Conservation (phyloP, 192 early-diverging fungal genomes). For the Jimgerdemannia lactiflua region DNA sequence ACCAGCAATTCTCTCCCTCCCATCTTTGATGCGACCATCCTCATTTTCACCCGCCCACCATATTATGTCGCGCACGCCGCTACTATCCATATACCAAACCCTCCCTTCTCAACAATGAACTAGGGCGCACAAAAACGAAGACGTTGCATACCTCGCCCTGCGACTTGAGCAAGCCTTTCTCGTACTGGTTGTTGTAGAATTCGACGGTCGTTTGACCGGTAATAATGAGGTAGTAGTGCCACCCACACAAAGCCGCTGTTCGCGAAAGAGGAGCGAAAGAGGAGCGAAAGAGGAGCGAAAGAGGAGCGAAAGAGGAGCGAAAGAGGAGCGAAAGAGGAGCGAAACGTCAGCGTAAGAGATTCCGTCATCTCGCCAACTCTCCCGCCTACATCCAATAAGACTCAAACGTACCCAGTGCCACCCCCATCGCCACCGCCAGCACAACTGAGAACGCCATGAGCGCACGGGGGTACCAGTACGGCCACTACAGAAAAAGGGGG, state of each 20-base stretch:
- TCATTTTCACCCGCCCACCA: too few relatives aligned
- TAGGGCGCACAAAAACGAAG: too few relatives aligned
- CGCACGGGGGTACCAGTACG: slow-evolving; percentile 49
- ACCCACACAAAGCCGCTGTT: slow-evolving; percentile 39
- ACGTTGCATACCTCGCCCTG: slow-evolving; percentile 39
- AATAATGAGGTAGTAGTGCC: slow-evolving; percentile 56
- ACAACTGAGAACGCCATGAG: slow-evolving; percentile 47
- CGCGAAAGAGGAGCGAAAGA: slow-evolving; percentile 8
- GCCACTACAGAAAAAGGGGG: slow-evolving; percentile 24
- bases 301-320: slow-evolving; percentile 10
- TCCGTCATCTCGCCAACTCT: not conserved
- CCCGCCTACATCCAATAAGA: too few relatives aligned
- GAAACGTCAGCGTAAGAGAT: not conserved
- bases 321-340: not conserved
- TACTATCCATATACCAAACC: too few relatives aligned
- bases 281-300: not conserved
- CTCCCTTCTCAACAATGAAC: too few relatives aligned
- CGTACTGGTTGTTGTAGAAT: slow-evolving; percentile 57
- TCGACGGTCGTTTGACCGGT: slow-evolving; percentile 63
- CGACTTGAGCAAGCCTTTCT: slow-evolving; percentile 40
- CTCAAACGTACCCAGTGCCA: slow-evolving; percentile 36
- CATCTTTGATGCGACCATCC: too few relatives aligned
- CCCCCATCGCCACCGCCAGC: slow-evolving; percentile 49
- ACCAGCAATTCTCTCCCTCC: too few relatives aligned
- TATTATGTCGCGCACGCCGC: too few relatives aligned